Evolutionary conservation across 345 rosid genomes (phyloP).

Genomic region (Firmiana major): DNA sequence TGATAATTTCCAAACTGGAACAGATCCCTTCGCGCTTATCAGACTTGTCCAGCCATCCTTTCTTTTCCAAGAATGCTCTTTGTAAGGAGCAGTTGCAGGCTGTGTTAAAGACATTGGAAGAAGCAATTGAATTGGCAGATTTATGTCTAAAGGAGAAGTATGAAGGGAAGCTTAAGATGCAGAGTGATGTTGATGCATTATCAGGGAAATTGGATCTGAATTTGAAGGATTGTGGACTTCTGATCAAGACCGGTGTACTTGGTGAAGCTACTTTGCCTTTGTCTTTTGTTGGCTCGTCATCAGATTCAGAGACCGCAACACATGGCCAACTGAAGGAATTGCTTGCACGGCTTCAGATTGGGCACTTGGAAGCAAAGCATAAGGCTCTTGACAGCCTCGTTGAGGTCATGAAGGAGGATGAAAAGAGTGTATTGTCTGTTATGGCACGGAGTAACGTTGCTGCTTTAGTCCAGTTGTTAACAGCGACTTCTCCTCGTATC

Average conservation of each 20-base stretch:
- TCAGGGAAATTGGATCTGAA: constrained; percentile 77
- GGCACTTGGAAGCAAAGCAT: constrained; percentile 88
- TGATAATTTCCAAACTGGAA: constrained; percentile 75
- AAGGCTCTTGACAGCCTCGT: constrained; percentile 70
- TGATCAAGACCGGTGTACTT: constrained; percentile 88
- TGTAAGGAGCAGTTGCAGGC: constrained; percentile 87
- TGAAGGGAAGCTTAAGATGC: constrained; percentile 88
- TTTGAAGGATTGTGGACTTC: constrained; percentile 71
- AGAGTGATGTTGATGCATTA: constrained; percentile 87
- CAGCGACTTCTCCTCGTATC: constrained; percentile 68
- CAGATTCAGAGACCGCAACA: constrained; percentile 37
- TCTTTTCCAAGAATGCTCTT: constrained; percentile 76
- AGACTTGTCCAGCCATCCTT: constrained; percentile 89
- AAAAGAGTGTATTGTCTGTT: constrained; percentile 52
- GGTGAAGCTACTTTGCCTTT: constrained; percentile 60
- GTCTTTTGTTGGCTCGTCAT: constrained; percentile 32
- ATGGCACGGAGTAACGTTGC: constrained; percentile 64
- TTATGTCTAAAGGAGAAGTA: constrained; percentile 58
- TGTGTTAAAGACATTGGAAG: constrained; percentile 53
- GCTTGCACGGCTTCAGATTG: constrained; percentile 94
- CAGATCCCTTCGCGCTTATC: constrained; percentile 72
- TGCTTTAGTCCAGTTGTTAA: constrained; percentile 67
- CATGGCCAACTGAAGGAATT: constrained; percentile 56
- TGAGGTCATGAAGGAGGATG: constrained; percentile 81
- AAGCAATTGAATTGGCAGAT: constrained; percentile 47